These are phyloP conservation scores for Claviceps maximensis DNA, from an alignment of 2,329 filamentous ascomycete species.

Conservation along the genomic window DNA sequence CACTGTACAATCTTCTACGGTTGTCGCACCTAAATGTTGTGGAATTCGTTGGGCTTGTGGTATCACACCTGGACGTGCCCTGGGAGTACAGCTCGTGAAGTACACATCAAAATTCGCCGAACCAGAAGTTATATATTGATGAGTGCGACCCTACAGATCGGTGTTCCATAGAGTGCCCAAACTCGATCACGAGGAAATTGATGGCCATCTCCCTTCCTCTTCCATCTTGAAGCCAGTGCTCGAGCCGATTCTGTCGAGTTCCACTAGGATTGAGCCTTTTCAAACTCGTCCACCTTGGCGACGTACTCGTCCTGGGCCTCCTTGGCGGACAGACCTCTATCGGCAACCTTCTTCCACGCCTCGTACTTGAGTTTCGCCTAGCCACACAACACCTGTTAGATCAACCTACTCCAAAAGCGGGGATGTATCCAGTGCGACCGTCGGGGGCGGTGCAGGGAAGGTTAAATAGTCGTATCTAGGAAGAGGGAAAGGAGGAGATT, in stretches of 20 bases:
- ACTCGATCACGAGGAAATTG: too few relatives aligned
- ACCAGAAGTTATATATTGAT: neutral
- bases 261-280: constrained; percentile 32
- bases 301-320: constrained; percentile 69
- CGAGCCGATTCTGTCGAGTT: neutral
- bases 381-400: neutral
- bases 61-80: neutral
- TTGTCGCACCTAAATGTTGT: too few relatives aligned
- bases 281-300: constrained; percentile 52
- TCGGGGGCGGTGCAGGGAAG: too few relatives aligned
- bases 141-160: too few relatives aligned
- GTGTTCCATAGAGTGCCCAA: too few relatives aligned
- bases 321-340: constrained; percentile 47
- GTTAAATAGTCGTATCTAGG: neutral
- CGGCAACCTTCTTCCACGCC: constrained; percentile 34
- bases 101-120: neutral
- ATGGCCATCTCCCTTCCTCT: too few relatives aligned
- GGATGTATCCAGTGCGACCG: neutral
- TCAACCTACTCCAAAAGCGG: neutral
- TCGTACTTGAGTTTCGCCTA: constrained; percentile 1
- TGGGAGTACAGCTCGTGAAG: neutral
- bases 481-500: neutral
- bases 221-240: neutral
- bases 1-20: too few relatives aligned
- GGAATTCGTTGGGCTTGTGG: too few relatives aligned